phyloP scores from a whole-genome alignment of 345 rosid species.

The Barbarea vulgaris region DNA sequence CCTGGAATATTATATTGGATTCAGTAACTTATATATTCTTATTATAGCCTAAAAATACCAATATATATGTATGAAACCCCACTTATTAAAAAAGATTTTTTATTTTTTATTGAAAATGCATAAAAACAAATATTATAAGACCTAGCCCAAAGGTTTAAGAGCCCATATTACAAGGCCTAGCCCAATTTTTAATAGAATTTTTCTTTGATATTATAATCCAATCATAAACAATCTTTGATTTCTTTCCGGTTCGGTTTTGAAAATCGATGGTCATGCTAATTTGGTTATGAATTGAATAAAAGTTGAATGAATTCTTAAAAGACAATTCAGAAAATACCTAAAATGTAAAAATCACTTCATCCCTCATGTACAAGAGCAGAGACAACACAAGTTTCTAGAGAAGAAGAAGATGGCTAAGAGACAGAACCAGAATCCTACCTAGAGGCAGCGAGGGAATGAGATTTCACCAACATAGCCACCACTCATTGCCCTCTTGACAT shows the following conservation, averaged over 20 bases:
- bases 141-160: too few species aligned
- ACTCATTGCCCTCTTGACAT: conserved; percentile 62
- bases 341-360: background rate
- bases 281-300: background rate
- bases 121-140: too few species aligned
- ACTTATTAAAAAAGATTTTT: too few species aligned
- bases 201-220: too few species aligned
- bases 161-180: too few species aligned
- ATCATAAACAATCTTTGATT: background rate
- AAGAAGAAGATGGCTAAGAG: background rate
- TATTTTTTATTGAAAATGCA: too few species aligned
- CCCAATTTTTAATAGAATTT: too few species aligned
- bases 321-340: background rate
- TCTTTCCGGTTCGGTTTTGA: background rate
- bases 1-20: background rate
- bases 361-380: conserved; percentile 31
- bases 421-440: conserved; percentile 31
- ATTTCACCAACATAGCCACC: conserved; percentile 71
- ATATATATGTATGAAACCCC: too few species aligned
- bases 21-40: background rate
- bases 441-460: conserved; percentile 57
- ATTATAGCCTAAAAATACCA: background rate
- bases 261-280: background rate
- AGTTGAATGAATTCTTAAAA: background rate
- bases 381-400: background rate